These are phyloP conservation scores for Begonia loranthoides DNA, from an alignment of 306 rosid genomes.

Conservation along the genomic window DNA sequence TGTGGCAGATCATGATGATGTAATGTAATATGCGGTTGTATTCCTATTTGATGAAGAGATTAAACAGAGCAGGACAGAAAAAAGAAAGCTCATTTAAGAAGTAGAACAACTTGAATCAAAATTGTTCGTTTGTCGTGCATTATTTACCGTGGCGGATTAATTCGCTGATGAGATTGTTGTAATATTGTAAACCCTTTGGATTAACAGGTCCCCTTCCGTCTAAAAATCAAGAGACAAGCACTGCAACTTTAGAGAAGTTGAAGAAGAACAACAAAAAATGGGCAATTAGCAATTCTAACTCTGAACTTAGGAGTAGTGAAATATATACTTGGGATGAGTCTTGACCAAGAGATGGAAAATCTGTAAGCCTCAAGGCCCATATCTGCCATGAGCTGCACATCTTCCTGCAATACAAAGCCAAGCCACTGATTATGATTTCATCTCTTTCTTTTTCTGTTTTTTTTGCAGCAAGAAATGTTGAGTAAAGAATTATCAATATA, in stretches of 20 bases:
- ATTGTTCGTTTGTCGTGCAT: neutral
- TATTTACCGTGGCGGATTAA: conserved; percentile 37
- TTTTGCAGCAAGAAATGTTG: too few relatives aligned
- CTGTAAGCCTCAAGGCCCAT: conserved; percentile 63
- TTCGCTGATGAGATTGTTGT: conserved; percentile 65
- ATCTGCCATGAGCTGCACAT: conserved; percentile 62
- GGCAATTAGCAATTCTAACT: neutral
- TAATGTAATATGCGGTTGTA: conserved; percentile 59
- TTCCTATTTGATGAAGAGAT: conserved; percentile 27
- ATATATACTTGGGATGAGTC: conserved; percentile 58
- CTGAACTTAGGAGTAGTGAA: neutral
- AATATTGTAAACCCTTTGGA: conserved; percentile 53
- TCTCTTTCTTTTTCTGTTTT: neutral
- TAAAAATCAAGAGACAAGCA: conserved; percentile 6
- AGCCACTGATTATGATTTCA: neutral
- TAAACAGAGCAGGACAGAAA: neutral
- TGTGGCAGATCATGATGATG: conserved; percentile 52
- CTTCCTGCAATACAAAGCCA: conserved; percentile 38
- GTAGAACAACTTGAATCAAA: neutral
- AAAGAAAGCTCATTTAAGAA: neutral
- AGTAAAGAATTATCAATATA: neutral
- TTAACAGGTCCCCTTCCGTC: conserved; percentile 66
- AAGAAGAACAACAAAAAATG: neutral
- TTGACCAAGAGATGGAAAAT: conserved; percentile 86
- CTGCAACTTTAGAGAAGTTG: neutral